Percentiles rank a stretch among this genome's conserved stretches.
phyloP scores from a whole-genome alignment of 1,139 yeast species.

The Arxiozyma heterogenica region DNA sequence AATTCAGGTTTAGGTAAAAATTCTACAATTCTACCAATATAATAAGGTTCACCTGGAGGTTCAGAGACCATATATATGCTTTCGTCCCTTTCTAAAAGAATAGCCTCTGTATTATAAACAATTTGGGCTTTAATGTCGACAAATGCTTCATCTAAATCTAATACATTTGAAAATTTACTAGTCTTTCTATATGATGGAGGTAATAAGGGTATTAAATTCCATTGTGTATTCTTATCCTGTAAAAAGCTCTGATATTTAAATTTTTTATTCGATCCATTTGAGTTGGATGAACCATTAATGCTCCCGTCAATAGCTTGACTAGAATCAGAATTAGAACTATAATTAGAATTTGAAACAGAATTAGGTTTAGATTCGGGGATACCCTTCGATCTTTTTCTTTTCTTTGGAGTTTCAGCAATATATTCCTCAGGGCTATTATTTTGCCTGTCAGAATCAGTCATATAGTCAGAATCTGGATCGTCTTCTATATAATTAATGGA shows the following conservation, averaged over 20 bases:
- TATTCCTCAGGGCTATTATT: not conserved
- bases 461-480: not conserved
- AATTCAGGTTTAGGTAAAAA: conserved; percentile 38
- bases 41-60: conserved; percentile 94
- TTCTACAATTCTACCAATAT: conserved; percentile 77
- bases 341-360: not conserved
- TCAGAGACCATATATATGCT: conserved; percentile 80
- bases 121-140: conserved; percentile 26
- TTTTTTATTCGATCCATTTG: not conserved
- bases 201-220: conserved; percentile 29
- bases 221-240: conserved; percentile 17
- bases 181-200: conserved; percentile 24
- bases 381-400: not conserved
- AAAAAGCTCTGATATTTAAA: conserved; percentile 19
- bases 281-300: not conserved
- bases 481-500: not conserved
- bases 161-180: conserved; percentile 29
- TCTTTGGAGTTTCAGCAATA: not conserved
- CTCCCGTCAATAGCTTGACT: not conserved
- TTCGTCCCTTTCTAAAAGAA: conserved; percentile 38
- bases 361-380: not conserved
- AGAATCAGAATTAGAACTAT: not conserved
- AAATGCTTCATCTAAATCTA: conserved; percentile 36
- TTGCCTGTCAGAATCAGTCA: not conserved
- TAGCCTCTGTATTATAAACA: conserved; percentile 26